A percentile compares a stretch with the other conserved stretches of the same genome.
phyloP scores from a whole-genome alignment of 2,329 filamentous ascomycete genomes.

The Fusarium sp. region DNA sequence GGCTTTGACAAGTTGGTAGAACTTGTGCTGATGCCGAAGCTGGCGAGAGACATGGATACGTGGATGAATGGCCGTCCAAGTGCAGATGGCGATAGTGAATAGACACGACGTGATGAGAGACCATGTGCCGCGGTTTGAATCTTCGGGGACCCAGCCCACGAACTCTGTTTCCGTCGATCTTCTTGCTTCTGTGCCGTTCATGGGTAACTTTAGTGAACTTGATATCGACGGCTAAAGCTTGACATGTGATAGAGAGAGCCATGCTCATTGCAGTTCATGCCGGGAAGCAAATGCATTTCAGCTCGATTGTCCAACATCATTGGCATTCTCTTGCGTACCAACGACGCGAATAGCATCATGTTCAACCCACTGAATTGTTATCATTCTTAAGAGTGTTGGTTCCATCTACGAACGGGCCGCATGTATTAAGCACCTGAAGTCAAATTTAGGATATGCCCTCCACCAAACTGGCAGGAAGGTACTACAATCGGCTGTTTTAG shows the following conservation, averaged over 20 bases:
- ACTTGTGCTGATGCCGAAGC: background rate
- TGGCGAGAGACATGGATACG: conserved; percentile 1
- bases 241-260: background rate
- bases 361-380: background rate
- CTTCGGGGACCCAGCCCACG: background rate
- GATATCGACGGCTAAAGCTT: background rate
- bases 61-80: conserved; percentile 6
- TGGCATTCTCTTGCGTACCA: background rate
- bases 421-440: background rate
- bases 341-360: background rate
- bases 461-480: background rate
- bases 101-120: conserved; percentile 1
- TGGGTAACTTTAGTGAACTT: background rate
- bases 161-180: background rate
- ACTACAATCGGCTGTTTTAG: background rate
- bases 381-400: background rate
- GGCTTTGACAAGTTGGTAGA: background rate
- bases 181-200: background rate
- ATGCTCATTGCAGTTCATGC: background rate
- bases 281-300: background rate
- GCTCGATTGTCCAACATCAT: background rate
- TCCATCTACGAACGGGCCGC: background rate
- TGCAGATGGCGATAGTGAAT: conserved; percentile 8
- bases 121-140: background rate
- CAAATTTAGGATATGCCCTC: background rate